Percentiles rank a stretch among this genome's conserved stretches.
phyloP scores from a whole-genome alignment of 192 early-diverging fungal species.

The Backusella mclennaniae region DNA sequence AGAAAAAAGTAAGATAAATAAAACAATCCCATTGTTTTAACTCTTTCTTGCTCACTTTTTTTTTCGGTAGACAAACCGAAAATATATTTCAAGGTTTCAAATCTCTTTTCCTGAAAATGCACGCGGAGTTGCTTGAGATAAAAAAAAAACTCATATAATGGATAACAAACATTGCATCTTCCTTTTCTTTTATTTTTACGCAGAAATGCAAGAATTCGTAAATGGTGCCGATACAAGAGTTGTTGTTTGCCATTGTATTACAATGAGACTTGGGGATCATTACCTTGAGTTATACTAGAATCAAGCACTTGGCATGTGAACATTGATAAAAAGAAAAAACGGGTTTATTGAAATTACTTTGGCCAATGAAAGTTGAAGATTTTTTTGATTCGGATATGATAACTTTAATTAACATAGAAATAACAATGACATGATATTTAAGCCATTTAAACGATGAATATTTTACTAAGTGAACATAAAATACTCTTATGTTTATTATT shows the following conservation, averaged over 20 bases:
- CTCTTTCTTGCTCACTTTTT: neutral
- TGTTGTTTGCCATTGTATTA: neutral
- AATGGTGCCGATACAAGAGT: neutral
- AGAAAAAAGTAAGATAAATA: neutral
- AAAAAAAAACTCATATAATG: neutral
- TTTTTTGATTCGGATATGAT: too few species aligned
- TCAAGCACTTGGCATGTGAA: too few species aligned
- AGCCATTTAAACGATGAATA: too few species aligned
- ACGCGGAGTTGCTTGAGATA: neutral
- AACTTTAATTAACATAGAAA: too few species aligned
- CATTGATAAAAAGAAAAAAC: too few species aligned
- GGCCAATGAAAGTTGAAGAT: too few species aligned
- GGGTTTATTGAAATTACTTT: too few species aligned
- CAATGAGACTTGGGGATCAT: neutral
- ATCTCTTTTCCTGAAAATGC: neutral
- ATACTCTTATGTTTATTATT: too few species aligned
- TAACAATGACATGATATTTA: too few species aligned
- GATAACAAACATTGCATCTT: neutral
- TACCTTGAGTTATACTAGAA: neutral
- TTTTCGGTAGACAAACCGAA: neutral
- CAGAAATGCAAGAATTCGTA: too few species aligned
- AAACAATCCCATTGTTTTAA: neutral
- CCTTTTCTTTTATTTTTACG: neutral
- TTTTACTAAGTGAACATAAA: too few species aligned
- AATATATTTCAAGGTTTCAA: neutral